These are phyloP conservation scores for Truncatella angustata DNA, from an alignment of 2,329 filamentous ascomycete species.

Conservation along the genomic window DNA sequence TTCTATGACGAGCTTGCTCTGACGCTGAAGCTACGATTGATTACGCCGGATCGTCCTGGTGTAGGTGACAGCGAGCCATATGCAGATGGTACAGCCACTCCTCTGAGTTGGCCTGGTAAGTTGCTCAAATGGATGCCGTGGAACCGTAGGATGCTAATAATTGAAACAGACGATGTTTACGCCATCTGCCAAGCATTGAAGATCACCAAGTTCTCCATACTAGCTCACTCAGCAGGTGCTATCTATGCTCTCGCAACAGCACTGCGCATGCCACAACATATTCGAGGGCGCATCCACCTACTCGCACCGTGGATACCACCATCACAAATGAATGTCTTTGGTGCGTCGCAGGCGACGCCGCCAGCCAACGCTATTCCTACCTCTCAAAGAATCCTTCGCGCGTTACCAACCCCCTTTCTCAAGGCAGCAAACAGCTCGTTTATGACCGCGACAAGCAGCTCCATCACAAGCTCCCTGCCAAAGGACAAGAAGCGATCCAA, in stretches of 20 bases:
- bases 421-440: conserved; percentile 95
- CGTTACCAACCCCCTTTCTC: conserved; percentile 83
- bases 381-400: conserved; percentile 85
- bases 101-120: conserved; percentile 90
- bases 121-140: conserved; percentile 11
- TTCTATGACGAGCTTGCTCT: conserved; percentile 96
- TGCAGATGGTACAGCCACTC: conserved; percentile 76
- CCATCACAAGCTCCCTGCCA: conserved; percentile 74
- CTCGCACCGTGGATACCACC: conserved; percentile 97
- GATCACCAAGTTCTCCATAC: conserved; percentile 92
- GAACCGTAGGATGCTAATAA: conserved; percentile 24
- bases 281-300: conserved; percentile 89
- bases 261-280: conserved; percentile 91
- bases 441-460: conserved; percentile 87
- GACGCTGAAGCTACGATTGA: conserved; percentile 83
- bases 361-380: conserved; percentile 86
- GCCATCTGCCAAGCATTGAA: conserved; percentile 89
- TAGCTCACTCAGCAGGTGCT: conserved; percentile 95
- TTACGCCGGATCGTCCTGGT: conserved; percentile 90
- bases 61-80: conserved; percentile 90
- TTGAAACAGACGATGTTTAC: conserved; percentile 70
- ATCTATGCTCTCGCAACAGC: conserved; percentile 96
- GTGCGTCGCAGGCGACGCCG: conserved; percentile 68
- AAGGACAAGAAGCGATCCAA: conserved; percentile 61
- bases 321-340: conserved; percentile 82